A percentile compares a stretch with the other conserved stretches of the same genome.
phyloP scores from a whole-genome alignment of 768 basidiomycete species.

The Pisolithus albus region DNA sequence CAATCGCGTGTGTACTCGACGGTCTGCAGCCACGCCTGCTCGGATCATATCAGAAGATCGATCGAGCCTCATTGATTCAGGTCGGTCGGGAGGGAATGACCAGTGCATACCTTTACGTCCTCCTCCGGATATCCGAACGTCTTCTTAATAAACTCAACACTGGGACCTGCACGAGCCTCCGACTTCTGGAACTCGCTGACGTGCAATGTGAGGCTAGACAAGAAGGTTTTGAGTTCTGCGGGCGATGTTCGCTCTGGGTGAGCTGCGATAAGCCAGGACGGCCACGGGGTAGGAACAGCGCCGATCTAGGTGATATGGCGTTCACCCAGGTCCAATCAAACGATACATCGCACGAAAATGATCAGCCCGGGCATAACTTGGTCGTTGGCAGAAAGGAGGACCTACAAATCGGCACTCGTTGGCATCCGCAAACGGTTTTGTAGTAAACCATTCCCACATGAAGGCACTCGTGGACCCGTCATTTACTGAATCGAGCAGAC shows the following conservation, averaged over 20 bases:
- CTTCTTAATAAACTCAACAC: conserved; percentile 68
- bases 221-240: conserved; percentile 48
- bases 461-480: conserved; percentile 83
- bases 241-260: conserved; percentile 59
- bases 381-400: conserved; percentile 6
- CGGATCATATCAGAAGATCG: neutral
- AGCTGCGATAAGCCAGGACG: conserved; percentile 92
- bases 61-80: neutral
- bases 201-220: conserved; percentile 54
- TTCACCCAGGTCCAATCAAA: neutral
- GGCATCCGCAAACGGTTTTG: conserved; percentile 71
- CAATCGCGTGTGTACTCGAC: conserved; percentile 72
- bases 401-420: conserved; percentile 81
- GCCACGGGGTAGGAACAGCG: conserved; percentile 89
- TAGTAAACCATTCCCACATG: conserved; percentile 95
- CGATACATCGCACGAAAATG: neutral
- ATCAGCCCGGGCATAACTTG: neutral
- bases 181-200: conserved; percentile 60
- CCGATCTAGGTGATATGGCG: conserved; percentile 49
- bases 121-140: conserved; percentile 77
- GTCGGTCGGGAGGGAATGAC: neutral
- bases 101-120: conserved; percentile 61
- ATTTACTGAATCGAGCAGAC: conserved; percentile 82
- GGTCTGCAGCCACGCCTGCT: conserved; percentile 76
- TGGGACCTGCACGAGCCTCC: conserved; percentile 47